phyloP scores from a whole-genome alignment of 371 early-diverging fungal species.

The Haplosporangium sp. region DNA sequence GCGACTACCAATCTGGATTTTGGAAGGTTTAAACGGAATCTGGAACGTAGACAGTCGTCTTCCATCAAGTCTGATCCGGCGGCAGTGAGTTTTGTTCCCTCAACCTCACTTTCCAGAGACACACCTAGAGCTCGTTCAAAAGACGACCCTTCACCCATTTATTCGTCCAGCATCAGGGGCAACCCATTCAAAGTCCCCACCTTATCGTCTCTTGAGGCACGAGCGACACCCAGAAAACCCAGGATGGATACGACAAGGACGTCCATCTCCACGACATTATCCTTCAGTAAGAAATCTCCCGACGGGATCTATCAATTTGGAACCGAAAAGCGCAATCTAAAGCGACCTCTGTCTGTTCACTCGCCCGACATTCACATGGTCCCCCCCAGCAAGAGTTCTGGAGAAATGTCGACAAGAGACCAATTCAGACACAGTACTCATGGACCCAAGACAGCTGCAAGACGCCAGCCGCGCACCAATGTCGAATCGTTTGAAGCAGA shows the following conservation, averaged over 20 bases:
- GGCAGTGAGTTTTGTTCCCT: neutral
- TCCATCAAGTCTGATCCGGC: conserved; percentile 4
- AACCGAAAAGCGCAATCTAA: conserved; percentile 5
- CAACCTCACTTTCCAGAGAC: neutral
- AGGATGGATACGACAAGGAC: neutral
- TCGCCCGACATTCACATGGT: neutral
- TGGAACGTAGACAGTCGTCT: conserved; percentile 36
- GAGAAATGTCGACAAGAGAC: neutral
- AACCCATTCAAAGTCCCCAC: conserved; percentile 15
- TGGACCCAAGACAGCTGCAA: neutral
- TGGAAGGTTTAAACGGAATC: conserved; percentile 47
- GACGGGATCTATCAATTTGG: conserved; percentile 15
- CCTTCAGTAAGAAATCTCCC: neutral
- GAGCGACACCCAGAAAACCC: neutral
- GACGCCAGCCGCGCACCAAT: neutral
- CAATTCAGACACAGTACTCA: neutral
- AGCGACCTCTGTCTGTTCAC: conserved; percentile 15
- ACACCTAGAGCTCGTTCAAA: neutral
- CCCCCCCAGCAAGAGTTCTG: neutral
- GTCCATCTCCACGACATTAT: neutral
- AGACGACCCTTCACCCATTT: neutral
- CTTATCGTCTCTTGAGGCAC: too few relatives aligned
- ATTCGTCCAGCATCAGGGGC: neutral
- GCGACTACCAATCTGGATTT: conserved; percentile 28
- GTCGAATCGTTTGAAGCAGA: neutral